Percentiles rank a stretch among this genome's conserved stretches.
Evolutionary conservation across 129 eudicot genomes (phyloP).

Genomic region (Sambucus nigra): DNA sequence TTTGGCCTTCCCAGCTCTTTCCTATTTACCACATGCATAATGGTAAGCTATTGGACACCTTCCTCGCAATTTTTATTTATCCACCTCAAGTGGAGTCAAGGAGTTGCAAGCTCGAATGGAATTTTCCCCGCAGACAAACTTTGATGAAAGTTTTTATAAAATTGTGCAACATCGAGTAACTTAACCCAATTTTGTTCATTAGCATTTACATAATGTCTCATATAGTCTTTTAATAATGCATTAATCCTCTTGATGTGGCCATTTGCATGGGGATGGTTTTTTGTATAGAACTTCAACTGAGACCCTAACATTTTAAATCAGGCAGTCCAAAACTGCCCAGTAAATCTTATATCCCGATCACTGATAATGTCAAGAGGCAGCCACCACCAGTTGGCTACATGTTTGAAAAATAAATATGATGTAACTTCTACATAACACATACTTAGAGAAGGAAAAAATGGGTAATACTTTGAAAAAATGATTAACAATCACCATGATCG

Average conservation of each 20-base stretch:
- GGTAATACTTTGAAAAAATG: not conserved
- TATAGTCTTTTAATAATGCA: not conserved
- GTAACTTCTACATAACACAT: not conserved
- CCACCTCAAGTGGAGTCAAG: not conserved
- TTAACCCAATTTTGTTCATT: not conserved
- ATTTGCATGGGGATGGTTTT: not conserved
- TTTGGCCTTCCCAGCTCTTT: too few species aligned
- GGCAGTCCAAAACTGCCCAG: not conserved
- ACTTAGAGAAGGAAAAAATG: not conserved
- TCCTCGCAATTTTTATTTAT: too few species aligned
- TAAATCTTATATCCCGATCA: slow-evolving; percentile 1
- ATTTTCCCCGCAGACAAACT: not conserved
- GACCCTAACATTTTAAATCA: slow-evolving; percentile 1
- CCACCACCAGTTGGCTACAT: not conserved
- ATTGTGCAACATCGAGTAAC: not conserved
- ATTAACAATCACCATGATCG: slow-evolving; percentile 1
- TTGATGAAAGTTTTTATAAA: not conserved
- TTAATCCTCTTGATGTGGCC: not conserved
- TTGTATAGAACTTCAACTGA: not conserved
- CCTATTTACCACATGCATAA: too few species aligned
- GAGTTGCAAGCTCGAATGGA: not conserved
- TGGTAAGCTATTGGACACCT: too few species aligned
- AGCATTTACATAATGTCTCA: not conserved
- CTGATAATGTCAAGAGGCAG: not conserved
- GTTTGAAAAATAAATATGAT: not conserved